Evolutionary conservation across 352 stramenopile genomes (phyloP).

Genomic region (Elongisporangium anandrum): DNA sequence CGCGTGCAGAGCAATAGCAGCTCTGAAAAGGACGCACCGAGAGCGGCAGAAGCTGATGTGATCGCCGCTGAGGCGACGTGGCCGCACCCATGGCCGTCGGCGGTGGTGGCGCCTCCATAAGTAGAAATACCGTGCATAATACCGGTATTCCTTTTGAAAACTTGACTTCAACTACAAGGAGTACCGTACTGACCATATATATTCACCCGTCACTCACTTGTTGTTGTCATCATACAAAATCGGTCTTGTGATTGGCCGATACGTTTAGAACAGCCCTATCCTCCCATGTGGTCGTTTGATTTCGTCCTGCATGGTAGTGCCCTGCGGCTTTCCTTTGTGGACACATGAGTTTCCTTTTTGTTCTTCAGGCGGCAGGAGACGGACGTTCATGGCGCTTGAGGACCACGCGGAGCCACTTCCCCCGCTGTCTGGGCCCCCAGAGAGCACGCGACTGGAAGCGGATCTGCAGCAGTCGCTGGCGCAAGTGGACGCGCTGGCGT

Average conservation of each 20-base stretch:
- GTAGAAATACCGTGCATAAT: neutral
- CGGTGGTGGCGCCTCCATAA: neutral
- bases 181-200: neutral
- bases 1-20: neutral
- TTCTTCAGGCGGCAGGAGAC: neutral
- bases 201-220: too few relatives aligned
- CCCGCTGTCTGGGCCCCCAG: too few relatives aligned
- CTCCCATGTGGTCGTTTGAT: neutral
- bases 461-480: neutral
- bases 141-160: neutral
- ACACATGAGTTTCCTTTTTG: neutral
- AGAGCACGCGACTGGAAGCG: neutral
- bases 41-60: neutral
- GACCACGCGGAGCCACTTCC: neutral
- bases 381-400: neutral
- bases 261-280: neutral
- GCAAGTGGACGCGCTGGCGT: neutral
- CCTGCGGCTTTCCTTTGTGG: neutral
- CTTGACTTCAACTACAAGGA: neutral
- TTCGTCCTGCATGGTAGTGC: neutral
- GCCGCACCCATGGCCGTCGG: neutral
- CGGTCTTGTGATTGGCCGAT: neutral
- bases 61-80: neutral
- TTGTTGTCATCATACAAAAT: neutral
- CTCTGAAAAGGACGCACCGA: neutral